Base-by-base conservation (phyloP, 768 basidiomycete genomes). In the Lentinula detonsa region DNA sequence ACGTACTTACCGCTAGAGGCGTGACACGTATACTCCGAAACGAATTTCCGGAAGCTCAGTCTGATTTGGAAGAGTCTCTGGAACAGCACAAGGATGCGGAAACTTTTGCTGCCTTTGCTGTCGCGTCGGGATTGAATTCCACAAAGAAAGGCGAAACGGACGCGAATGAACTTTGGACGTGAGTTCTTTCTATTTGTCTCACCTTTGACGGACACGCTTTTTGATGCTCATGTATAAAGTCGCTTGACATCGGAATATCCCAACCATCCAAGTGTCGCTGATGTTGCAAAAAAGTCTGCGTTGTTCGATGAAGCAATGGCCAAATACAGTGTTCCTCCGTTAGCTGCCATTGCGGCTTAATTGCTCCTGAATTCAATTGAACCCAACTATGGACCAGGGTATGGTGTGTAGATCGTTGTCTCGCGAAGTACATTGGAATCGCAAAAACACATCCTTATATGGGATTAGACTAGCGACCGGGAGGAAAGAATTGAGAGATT, bases 21-120 rank as follows among this genome's bases (percentile, higher is more conserved):
- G 82, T 92, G 31, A 86, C 86, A 31, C 86, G 90, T 48, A 82
- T 93, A n/a, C 75, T 93, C 55, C 81, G 87, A 18, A 88, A 88
- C 62, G 90, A 93, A 66, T 74, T 90, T 52, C 73, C 78, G 23
- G 88, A 85, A 59, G 91, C 91, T n/a, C 85, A 84, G 70, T 90
- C 88, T 3, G 90, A 91, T 68, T 71, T 93, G 57, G 88, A 91
- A 64, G 91, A 93, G 70, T 85, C 90, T 11, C 70, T 88, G 23
- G 74, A 78, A 50, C 86, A 85, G 66, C 79, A 81, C 62, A 77
- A 77, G 61, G 80, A 70, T 66, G 72, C 80, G 50, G 91, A 93
- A 68, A 79, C 90, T 13, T 75, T 88, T 46, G 89, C 88, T 6
- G 90, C 85, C 1, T 77, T 80, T 68, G 78, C 81, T 2, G 87